Evolutionary conservation across 1,284 basidiomycete genomes (phyloP).

Genomic region (Caloboletus inedulis): DNA sequence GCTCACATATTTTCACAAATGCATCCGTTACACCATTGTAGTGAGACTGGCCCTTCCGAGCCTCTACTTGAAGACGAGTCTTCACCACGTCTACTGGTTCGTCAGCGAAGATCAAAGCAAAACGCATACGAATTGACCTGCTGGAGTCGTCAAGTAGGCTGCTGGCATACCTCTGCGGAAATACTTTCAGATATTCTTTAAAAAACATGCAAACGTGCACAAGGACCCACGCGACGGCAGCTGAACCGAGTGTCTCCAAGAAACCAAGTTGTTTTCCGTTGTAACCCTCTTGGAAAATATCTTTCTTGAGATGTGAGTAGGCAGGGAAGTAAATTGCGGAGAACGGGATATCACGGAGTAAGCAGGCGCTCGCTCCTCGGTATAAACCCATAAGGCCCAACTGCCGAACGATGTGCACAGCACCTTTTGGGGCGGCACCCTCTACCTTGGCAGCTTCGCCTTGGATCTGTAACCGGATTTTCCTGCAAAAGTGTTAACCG

Average conservation of each 20-base stretch:
- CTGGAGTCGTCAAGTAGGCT: constrained; percentile 81
- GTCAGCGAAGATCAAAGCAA: constrained; percentile 12
- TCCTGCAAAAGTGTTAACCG: constrained; percentile 47
- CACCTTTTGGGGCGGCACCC: constrained; percentile 78
- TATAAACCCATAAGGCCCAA: constrained; percentile 92
- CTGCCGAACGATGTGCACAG: constrained; percentile 89
- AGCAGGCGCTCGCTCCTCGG: constrained; percentile 84
- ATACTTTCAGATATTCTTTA: constrained; percentile 9
- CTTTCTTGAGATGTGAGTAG: constrained; percentile 85
- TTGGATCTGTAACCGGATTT: constrained; percentile 96
- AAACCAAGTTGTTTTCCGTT: constrained; percentile 93
- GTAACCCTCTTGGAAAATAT: constrained; percentile 94
- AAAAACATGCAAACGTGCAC: constrained; percentile 19
- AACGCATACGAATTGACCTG: constrained; percentile 48
- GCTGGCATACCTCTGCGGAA: constrained; percentile 86
- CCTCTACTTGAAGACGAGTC: constrained; percentile 97
- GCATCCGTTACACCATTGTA: constrained; percentile 93
- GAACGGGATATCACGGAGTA: constrained; percentile 94
- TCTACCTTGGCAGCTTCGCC: constrained; percentile 90
- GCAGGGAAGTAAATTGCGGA: constrained; percentile 80
- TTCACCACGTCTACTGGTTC: constrained; percentile 84
- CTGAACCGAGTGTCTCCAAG: constrained; percentile 83
- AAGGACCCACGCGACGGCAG: constrained; percentile 73
- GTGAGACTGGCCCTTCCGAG: constrained; percentile 85
- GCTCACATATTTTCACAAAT: constrained; percentile 82